Base-by-base conservation (phyloP, 768 basidiomycete species). In the Mycena olivaceomarginata region DNA sequence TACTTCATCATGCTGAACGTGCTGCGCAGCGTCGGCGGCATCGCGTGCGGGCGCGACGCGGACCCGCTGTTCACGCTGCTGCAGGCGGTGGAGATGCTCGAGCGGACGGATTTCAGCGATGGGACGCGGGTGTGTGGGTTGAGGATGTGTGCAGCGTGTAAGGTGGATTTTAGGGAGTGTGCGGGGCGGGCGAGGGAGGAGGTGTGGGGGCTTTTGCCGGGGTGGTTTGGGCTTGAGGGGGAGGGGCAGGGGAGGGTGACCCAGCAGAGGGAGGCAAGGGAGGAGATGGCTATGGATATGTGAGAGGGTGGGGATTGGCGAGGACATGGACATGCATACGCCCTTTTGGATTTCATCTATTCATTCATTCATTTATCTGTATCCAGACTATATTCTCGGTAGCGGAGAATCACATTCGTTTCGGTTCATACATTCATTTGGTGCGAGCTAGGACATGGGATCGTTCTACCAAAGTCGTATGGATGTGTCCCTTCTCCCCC, bases 1-100 rank as follows among this genome's bases (percentile, higher is more conserved):
- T 94, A 95, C 84, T 94, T 92, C 82, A 92, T 96, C 85, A 91
- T 91, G 87, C 90, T 95, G 73, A 95, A 95, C 83, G 86, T 93
- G 41, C 85, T 95, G 56, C 92, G 94, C 72, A 90, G 92, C 25
- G 90, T 95, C 59, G 92, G 93, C 0, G 95, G 95, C 0, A 92
- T 95, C 73, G 91, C 94, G 1, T 89, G 88, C 70, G 94, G 94
- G 63, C 88, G 95, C 37, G 94, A 95, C 80, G 94, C 92, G 4
- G 95, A 96, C 81, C 93, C 94, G 67, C 84, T 96, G 31, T 94
- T 89, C 81, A 94, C 94, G 72, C 89, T 96, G 59, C 80, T 87
- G 5, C 94, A 95, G 84, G 92, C 92, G 18, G 87, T 88, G 70
- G 94, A 94, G 80, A 95, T 95, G 95, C 87, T 95, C 60, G 88